These are phyloP conservation scores for Linum tenue DNA, from an alignment of 345 rosid species.

Conservation along the genomic window DNA sequence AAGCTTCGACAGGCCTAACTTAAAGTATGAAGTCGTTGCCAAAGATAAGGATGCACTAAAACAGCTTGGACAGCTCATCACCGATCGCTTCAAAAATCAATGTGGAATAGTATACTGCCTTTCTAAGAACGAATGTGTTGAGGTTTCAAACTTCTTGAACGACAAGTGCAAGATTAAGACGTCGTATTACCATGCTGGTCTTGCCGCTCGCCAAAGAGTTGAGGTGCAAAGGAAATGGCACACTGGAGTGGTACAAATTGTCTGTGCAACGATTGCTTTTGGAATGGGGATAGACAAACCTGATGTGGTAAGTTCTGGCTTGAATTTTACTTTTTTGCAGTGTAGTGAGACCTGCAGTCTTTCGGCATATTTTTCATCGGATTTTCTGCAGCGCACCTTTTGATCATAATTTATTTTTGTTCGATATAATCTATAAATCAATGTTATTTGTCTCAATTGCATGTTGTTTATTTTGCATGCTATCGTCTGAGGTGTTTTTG, in stretches of 20 bases:
- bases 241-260: slow-evolving; percentile 63
- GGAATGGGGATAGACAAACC: slow-evolving; percentile 99
- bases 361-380: no score
- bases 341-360: neutral
- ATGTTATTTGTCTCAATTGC: no score
- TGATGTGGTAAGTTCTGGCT: slow-evolving; percentile 64
- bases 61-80: slow-evolving; percentile 70
- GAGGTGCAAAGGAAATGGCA: slow-evolving; percentile 82
- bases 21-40: slow-evolving; percentile 71
- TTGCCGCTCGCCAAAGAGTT: slow-evolving; percentile 64
- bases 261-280: slow-evolving; percentile 87
- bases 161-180: slow-evolving; percentile 67
- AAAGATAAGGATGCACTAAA: slow-evolving; percentile 69
- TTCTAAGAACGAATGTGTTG: slow-evolving; percentile 75
- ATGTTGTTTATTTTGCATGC: no score
- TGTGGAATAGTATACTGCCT: slow-evolving; percentile 83
- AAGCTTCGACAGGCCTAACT: slow-evolving; percentile 88
- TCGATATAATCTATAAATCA: no score
- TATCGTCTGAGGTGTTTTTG: no score
- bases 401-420: no score
- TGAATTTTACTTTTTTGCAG: neutral
- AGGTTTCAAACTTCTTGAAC: slow-evolving; percentile 64
- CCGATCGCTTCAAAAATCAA: slow-evolving; percentile 55
- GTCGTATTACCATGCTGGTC: slow-evolving; percentile 71
- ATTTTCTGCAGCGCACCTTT: no score